These are phyloP conservation scores for Puccinia polysora DNA, from an alignment of 1,284 basidiomycete species.

Conservation along the genomic window DNA sequence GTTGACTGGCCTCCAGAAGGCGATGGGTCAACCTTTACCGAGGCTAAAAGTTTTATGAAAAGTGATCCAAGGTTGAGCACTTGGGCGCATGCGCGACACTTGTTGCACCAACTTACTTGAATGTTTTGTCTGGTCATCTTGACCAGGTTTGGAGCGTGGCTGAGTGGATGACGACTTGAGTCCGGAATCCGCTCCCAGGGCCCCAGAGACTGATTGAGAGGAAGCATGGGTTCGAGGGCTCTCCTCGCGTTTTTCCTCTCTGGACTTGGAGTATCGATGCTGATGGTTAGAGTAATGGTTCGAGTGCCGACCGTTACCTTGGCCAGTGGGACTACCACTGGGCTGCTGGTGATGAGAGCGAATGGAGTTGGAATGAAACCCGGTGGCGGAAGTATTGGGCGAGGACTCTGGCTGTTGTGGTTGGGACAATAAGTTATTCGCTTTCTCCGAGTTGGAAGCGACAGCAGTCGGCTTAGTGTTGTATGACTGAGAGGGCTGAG, in stretches of 20 bases:
- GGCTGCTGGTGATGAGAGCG: conserved; percentile 24
- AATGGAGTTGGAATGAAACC: background rate
- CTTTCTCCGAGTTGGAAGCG: background rate
- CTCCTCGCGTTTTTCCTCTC: conserved; percentile 14
- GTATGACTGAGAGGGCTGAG: conserved; percentile 12
- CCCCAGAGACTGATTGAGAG: background rate
- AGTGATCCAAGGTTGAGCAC: background rate
- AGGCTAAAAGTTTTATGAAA: background rate
- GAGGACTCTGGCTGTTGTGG: background rate
- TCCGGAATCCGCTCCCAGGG: background rate
- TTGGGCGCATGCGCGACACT: background rate
- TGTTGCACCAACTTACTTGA: conserved; percentile 7
- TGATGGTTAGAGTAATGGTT: conserved; percentile 1
- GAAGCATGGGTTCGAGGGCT: background rate
- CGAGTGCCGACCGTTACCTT: background rate
- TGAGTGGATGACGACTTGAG: conserved; percentile 9
- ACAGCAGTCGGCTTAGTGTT: background rate
- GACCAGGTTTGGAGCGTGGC: background rate
- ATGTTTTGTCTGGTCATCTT: background rate
- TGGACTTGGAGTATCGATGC: conserved; percentile 21
- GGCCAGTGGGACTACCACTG: background rate
- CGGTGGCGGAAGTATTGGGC: background rate
- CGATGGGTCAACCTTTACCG: conserved; percentile 1
- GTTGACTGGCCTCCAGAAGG: background rate
- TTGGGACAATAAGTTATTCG: conserved; percentile 15